Conservation (phyloP, 768 basidiomycete species). For the Hygrophoropsis aurantiaca region DNA sequence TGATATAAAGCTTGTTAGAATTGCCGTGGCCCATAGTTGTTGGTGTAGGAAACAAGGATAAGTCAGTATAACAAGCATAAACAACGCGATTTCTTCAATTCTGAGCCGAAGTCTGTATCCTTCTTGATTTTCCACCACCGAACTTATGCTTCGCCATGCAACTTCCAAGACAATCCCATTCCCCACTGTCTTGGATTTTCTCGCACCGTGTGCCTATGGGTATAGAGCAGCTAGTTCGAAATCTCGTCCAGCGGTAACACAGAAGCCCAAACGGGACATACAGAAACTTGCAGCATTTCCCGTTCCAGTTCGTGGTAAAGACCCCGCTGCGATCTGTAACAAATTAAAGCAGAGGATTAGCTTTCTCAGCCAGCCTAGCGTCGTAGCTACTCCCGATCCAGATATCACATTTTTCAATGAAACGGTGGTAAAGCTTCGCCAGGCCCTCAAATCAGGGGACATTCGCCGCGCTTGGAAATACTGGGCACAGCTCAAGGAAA, state of each 20-base stretch:
- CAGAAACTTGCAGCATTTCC: constrained; percentile 3
- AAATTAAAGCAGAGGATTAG: constrained; percentile 16
- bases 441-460: constrained; percentile 37
- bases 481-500: constrained; percentile 45
- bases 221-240: constrained; percentile 16
- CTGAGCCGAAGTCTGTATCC: neutral
- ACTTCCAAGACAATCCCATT: constrained; percentile 17
- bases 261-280: constrained; percentile 3
- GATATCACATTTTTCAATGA: constrained; percentile 36
- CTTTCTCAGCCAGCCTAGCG: constrained; percentile 3
- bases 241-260: constrained; percentile 4
- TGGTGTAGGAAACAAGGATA: neutral
- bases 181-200: constrained; percentile 40
- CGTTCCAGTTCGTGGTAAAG: constrained; percentile 7
- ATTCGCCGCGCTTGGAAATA: constrained; percentile 23
- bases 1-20: constrained; percentile 84
- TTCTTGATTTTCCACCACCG: neutral
- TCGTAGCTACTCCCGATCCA: constrained; percentile 21
- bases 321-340: constrained; percentile 22
- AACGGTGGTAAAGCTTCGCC: constrained; percentile 36
- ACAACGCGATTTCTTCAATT: constrained; percentile 1
- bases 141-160: constrained; percentile 23
- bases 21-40: constrained; percentile 79
- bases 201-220: constrained; percentile 35
- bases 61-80: constrained; percentile 6